phyloP scores from a whole-genome alignment of 176 grass and related monocot genomes.

The Oryza officinalis region DNA sequence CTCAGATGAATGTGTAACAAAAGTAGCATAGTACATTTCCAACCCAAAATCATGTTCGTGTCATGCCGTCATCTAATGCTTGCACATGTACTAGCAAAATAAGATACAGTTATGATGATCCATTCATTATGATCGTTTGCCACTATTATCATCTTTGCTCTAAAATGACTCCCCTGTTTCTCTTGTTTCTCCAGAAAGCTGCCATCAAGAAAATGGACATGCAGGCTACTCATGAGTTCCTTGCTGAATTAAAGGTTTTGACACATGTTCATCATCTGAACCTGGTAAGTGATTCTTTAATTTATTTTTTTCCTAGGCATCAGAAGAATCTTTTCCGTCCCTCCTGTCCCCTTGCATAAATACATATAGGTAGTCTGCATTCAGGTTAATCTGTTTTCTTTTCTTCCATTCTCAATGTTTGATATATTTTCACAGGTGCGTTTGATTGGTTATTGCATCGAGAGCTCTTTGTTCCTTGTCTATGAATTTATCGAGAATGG shows the following conservation, averaged over 20 bases:
- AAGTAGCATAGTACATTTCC: constrained; percentile 12
- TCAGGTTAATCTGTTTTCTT: neutral
- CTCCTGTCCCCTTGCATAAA: neutral
- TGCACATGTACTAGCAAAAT: neutral
- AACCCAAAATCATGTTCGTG: neutral
- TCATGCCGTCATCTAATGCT: neutral
- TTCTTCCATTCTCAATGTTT: constrained; percentile 8
- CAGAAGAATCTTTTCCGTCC: neutral
- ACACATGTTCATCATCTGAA: constrained; percentile 99
- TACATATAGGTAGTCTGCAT: neutral
- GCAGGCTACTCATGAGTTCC: constrained; percentile 83
- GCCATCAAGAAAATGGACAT: constrained; percentile 99
- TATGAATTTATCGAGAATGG: constrained; percentile 96
- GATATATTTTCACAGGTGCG: constrained; percentile 60
- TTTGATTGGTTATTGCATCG: constrained; percentile 89
- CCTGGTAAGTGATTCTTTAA: constrained; percentile 58
- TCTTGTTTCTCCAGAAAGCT: constrained; percentile 70
- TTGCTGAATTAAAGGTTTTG: constrained; percentile 97
- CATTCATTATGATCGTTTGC: constrained; percentile 21
- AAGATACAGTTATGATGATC: constrained; percentile 1
- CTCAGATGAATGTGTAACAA: constrained; percentile 19
- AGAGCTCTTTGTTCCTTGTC: constrained; percentile 86
- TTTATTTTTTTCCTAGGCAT: neutral
- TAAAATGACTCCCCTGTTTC: constrained; percentile 21
- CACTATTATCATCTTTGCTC: constrained; percentile 24